Evolutionary conservation across 2,329 filamentous ascomycete genomes (phyloP).

Genomic region (Colletotrichum sp.): DNA sequence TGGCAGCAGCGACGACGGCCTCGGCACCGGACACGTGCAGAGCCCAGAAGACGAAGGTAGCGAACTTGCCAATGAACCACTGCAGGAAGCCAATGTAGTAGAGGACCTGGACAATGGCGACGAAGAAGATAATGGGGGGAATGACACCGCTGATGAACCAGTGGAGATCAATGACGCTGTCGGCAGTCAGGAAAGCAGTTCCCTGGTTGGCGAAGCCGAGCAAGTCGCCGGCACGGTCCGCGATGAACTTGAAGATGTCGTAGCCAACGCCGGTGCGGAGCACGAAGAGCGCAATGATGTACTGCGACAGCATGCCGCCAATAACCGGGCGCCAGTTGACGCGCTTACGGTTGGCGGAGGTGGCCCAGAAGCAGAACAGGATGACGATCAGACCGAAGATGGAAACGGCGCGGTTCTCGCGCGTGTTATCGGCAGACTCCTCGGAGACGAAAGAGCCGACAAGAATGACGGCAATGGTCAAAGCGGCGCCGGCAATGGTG

Average conservation of each 20-base stretch:
- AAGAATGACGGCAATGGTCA: slow-evolving; percentile 76
- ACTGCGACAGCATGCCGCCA: slow-evolving; percentile 87
- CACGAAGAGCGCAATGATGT: slow-evolving; percentile 87
- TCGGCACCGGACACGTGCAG: slow-evolving; percentile 89
- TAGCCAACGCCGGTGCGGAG: slow-evolving; percentile 80
- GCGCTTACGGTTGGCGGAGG: slow-evolving; percentile 69
- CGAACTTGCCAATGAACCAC: slow-evolving; percentile 89
- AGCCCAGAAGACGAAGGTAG: slow-evolving; percentile 89
- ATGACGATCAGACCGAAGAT: slow-evolving; percentile 80
- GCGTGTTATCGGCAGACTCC: slow-evolving; percentile 77
- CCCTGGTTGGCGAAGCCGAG: slow-evolving; percentile 79
- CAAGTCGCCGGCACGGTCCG: slow-evolving; percentile 73
- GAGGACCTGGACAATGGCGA: slow-evolving; percentile 85
- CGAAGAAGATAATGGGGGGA: slow-evolving; percentile 97
- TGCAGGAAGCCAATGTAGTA: slow-evolving; percentile 83
- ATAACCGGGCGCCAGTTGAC: slow-evolving; percentile 83
- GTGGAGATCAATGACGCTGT: slow-evolving; percentile 40
- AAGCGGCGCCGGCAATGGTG: slow-evolving; percentile 63
- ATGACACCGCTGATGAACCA: slow-evolving; percentile 83
- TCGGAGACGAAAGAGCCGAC: slow-evolving; percentile 77
- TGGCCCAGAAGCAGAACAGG: slow-evolving; percentile 69
- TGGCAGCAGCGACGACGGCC: slow-evolving; percentile 91
- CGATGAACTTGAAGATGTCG: slow-evolving; percentile 92
- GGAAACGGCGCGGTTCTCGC: slow-evolving; percentile 79
- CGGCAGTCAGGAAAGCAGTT: slow-evolving; percentile 71